Evolutionary conservation across 805 yeast genomes (phyloP).

Genomic region (Zygoascus biomembranicola): DNA sequence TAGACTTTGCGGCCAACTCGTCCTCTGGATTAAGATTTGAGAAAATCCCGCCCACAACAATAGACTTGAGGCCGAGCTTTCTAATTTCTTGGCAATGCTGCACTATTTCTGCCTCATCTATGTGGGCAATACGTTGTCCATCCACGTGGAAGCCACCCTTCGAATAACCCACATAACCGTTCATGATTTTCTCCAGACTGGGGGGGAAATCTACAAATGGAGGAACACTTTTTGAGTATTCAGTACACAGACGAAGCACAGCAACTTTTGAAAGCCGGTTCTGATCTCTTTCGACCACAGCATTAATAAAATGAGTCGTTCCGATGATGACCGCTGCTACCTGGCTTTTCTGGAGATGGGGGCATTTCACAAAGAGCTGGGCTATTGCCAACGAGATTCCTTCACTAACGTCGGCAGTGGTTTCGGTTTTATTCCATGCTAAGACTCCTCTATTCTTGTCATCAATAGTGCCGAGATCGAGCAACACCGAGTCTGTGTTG

Average conservation of each 20-base stretch:
- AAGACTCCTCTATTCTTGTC: conserved; percentile 29
- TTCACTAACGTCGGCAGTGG: conserved; percentile 36
- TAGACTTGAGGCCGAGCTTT: conserved; percentile 23
- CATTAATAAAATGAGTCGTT: conserved; percentile 45
- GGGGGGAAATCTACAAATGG: conserved; percentile 41
- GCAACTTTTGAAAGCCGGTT: conserved; percentile 38
- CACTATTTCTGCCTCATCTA: conserved; percentile 7
- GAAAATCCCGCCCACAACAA: conserved; percentile 38
- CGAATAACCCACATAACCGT: conserved; percentile 9
- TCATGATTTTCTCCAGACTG: conserved; percentile 6
- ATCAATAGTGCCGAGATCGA: conserved; percentile 30
- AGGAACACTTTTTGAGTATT: conserved; percentile 32
- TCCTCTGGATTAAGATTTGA: conserved; percentile 33
- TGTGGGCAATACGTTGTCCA: conserved; percentile 6
- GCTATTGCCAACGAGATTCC: conserved; percentile 35
- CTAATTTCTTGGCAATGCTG: conserved; percentile 29
- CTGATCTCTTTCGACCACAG: conserved; percentile 40
- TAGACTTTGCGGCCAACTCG: conserved; percentile 30
- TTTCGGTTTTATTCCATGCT: conserved; percentile 37
- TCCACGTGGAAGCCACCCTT: conserved; percentile 13
- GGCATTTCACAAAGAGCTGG: conserved; percentile 25
- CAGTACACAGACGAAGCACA: conserved; percentile 38
- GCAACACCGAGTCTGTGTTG: conserved; percentile 40
- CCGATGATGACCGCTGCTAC: conserved; percentile 41
- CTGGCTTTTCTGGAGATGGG: conserved; percentile 14